Evolutionary conservation across 2,329 filamentous ascomycete genomes (phyloP).

Genomic region (Hypoxylon sp.): DNA sequence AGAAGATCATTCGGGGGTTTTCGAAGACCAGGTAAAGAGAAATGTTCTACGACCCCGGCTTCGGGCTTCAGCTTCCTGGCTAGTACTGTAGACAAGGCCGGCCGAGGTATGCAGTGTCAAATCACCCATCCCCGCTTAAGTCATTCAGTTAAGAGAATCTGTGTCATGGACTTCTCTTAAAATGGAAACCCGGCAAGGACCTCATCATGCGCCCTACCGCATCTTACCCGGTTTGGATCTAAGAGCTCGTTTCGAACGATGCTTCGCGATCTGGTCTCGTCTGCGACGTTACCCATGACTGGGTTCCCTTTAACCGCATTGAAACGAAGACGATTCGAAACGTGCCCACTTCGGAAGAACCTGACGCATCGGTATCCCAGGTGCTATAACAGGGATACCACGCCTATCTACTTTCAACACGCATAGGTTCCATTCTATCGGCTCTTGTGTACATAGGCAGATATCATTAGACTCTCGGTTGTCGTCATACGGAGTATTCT

Average conservation of each 20-base stretch:
- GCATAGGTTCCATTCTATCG: background rate
- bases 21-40: constrained; percentile 19
- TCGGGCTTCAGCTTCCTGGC: constrained; percentile 31
- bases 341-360: constrained; percentile 20
- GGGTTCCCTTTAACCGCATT: constrained; percentile 15
- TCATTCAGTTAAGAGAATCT: constrained; percentile 36
- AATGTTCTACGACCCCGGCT: constrained; percentile 33
- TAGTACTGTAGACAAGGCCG: background rate
- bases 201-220: constrained; percentile 31
- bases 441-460: constrained; percentile 3
- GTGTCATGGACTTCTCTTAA: constrained; percentile 21
- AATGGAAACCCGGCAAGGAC: constrained; percentile 24
- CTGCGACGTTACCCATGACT: constrained; percentile 22
- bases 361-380: constrained; percentile 16
- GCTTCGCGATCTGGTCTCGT: constrained; percentile 19
- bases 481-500: constrained; percentile 10
- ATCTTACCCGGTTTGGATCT: constrained; percentile 16
- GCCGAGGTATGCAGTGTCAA: constrained; percentile 12
- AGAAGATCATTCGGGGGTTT: constrained; percentile 33
- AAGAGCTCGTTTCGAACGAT: constrained; percentile 18
- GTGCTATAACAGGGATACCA: constrained; percentile 1
- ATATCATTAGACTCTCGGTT: constrained; percentile 2
- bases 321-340: constrained; percentile 28
- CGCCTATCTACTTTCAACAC: background rate
- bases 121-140: constrained; percentile 40